Base-by-base conservation (phyloP, 768 basidiomycete species). In the Panaeolus cyanescens region DNA sequence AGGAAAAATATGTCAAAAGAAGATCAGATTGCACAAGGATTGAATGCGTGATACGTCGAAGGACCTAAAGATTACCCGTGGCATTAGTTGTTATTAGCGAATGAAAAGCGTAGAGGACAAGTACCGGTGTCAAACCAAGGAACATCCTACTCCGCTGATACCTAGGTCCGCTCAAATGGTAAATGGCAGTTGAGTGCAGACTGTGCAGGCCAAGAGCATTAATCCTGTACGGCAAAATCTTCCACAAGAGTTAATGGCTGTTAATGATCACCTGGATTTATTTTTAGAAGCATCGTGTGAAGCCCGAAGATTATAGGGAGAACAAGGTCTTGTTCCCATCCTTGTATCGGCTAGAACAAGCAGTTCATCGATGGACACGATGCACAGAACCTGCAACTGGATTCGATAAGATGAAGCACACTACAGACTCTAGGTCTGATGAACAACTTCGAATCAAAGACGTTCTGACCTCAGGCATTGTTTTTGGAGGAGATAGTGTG, bases 1-100 rank as follows among this genome's bases (percentile, higher is more conserved):
- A 50, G 45, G 25, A 50, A 50, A 50, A 50, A 50, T 50, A 50
- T 50, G 45, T 50, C 45, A 50, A 25, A 50, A 50, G 45, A 50
- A 50, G 45, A 50, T 50, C 45, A 50, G 45, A 50, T 50, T 50
- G 45, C 25, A 50, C 45, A 50, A 50, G 45, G 45, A 50, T 12
- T 50, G 45, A 28, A 50, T 50, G 25, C 30, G 45, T 28, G 45
- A 28, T 15, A 28, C 30, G 45, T 28, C 45, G 30, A 50, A 28
- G 45, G 25, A 4, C 22, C 22, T 28, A 50, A 12, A 50, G 45
- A 50, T 50, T 50, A 28, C 30, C 45, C 45, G 45, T 28, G 25
- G 25, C 45, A 50, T 28, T 28, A 50, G 25, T 50, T 13, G 12
- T 42, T 6, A 42, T 7, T 12, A 50, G 30, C 10, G 13, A 28